Evolutionary conservation across 768 basidiomycete genomes (phyloP).

Genomic region (Naganishia randhawae): DNA sequence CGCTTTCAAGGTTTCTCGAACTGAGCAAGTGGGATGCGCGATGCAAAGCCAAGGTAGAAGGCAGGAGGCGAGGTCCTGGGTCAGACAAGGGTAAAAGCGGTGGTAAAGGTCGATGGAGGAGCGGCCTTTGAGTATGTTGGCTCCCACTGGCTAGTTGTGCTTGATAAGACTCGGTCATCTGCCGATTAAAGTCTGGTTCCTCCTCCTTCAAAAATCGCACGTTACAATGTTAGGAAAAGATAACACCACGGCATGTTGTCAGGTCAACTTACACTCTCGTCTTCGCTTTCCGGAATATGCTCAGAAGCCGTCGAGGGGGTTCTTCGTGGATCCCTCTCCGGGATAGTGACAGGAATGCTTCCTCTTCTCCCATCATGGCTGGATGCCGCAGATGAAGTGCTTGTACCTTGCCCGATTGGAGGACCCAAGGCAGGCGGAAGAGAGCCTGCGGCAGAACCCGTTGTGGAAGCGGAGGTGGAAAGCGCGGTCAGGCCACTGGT

Average conservation of each 20-base stretch:
- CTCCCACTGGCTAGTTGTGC: background rate
- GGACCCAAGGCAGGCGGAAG: background rate
- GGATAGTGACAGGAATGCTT: slow-evolving; percentile 48
- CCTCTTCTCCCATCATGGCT: slow-evolving; percentile 36
- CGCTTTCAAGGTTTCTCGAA: slow-evolving; percentile 43
- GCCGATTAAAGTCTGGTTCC: background rate
- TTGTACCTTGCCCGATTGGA: background rate
- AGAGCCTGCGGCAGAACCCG: background rate
- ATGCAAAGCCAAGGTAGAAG: slow-evolving; percentile 47
- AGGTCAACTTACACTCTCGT: slow-evolving; percentile 26
- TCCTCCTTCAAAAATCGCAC: background rate
- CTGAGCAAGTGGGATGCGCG: slow-evolving; percentile 48
- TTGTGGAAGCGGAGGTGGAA: slow-evolving; percentile 9
- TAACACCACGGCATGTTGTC: background rate
- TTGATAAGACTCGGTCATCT: slow-evolving; percentile 10
- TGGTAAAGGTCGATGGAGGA: slow-evolving; percentile 40
- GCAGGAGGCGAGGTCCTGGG: slow-evolving; percentile 48
- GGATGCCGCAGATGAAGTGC: slow-evolving; percentile 3
- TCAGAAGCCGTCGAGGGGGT: slow-evolving; percentile 24
- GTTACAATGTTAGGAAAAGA: background rate
- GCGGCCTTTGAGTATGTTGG: background rate
- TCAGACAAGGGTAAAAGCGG: slow-evolving; percentile 49
- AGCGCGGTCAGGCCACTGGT: background rate
- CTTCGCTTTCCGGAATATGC: slow-evolving; percentile 26
- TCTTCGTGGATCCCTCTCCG: slow-evolving; percentile 29